Evolutionary conservation across 2,329 filamentous ascomycete species (phyloP), one percentile per base, ranked within the genome.

Genomic region (Elsinoe fawcettii): DNA sequence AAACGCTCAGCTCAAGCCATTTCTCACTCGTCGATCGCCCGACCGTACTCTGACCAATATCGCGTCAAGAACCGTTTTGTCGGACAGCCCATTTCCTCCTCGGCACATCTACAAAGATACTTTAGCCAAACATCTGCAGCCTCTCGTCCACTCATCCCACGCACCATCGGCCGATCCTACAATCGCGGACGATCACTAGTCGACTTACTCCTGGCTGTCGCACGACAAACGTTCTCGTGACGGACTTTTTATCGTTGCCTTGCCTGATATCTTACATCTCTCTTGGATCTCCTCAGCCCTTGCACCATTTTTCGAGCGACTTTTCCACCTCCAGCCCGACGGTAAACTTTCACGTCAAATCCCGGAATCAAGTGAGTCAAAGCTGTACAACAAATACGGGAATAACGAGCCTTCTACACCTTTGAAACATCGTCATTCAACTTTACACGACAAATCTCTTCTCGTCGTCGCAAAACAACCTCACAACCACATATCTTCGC

Each of bases 81-180:
- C 34, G 25, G 49, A 53, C 30, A 53, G 9, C 16, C 18, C 32
- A 22, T 22, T 39, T n/a, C 20, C 34, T 53, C 49, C 49, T 53
- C 49, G 49, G 49, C 49, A 20, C 49, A 53, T 23, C 25, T 53
- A 53, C 49, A 37, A 18, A 23, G 49, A 53, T 53, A 53, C 49
- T 34, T 53, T 14, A 23, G 16, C 46, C 49, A 53, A 53, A 36
- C 12, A 30, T 20, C 16, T 34, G 49, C 32, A 30, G 30, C 49
- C 34, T 53, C 49, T 39, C 20, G 18, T 55, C 54, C 43, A 30
- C n/a, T 46, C 54, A 56, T 49, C 54, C 41, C 54, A 46, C 41
- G 37, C 43, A 32, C 27, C 54, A 56, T 56, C 54, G 54, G 54
- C 23, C 54, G 54, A 56, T 56, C 54, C 22, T 56, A 22, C 54